Evolutionary conservation across 345 rosid species (phyloP).

Genomic region (Ceriops tagal): DNA sequence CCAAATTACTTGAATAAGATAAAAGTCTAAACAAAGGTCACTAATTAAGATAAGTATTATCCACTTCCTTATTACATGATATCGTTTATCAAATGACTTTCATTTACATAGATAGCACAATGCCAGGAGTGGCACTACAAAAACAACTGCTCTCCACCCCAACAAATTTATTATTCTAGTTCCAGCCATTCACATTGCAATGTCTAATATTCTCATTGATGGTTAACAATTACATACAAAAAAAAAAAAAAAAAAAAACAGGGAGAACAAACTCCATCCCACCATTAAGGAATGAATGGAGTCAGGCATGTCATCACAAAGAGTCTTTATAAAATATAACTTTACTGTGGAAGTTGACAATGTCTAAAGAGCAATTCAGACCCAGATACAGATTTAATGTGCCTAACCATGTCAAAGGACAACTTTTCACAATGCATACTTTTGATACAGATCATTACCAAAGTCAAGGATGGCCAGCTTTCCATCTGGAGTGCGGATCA

Average conservation of each 20-base stretch:
- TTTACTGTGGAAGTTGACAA: no score
- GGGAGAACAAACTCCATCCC: background rate
- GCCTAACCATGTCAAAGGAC: constrained; percentile 3
- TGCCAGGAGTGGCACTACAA: no score
- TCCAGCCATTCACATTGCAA: no score
- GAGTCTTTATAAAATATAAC: no score
- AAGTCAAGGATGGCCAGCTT: constrained; percentile 95
- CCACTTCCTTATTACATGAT: no score
- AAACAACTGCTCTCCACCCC: no score
- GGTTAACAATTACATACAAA: no score
- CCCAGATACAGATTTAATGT: constrained; percentile 5
- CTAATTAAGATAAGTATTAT: background rate
- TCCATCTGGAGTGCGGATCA: constrained; percentile 97
- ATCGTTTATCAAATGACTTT: no score
- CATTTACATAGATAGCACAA: no score
- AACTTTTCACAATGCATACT: constrained; percentile 16
- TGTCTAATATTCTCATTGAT: no score
- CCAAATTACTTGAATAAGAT: background rate
- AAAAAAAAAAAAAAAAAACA: no score
- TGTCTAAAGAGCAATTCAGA: constrained; percentile 3
- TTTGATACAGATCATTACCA: constrained; percentile 48
- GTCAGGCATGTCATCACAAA: background rate
- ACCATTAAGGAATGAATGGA: background rate
- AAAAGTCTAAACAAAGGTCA: background rate
- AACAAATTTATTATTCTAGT: no score